A percentile compares a stretch with the other conserved stretches of the same genome.
Conservation (phyloP, 129 eudicot species). For the Flaveria brownii region DNA sequence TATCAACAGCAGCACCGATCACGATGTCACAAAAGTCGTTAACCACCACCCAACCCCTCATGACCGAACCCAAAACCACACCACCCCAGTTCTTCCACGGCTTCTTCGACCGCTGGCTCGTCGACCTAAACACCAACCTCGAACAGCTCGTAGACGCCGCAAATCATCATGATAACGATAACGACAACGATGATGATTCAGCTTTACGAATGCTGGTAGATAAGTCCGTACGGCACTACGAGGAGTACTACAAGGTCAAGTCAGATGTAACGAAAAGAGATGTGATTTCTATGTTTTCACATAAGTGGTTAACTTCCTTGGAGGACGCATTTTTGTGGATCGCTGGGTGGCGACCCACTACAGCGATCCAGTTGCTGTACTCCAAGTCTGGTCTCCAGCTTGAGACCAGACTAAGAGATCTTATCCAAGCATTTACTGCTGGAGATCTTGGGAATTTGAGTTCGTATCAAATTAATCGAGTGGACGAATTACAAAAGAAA, state of each 20-base stretch:
- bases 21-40: background rate
- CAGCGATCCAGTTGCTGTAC: constrained; percentile 32
- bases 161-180: background rate
- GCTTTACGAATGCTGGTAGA: constrained; percentile 12
- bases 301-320: constrained; percentile 29
- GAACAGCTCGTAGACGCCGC: constrained; percentile 32
- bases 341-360: constrained; percentile 39
- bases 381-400: constrained; percentile 35
- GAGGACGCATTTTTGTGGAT: constrained; percentile 34
- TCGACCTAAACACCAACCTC: constrained; percentile 22
- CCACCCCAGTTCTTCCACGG: constrained; percentile 19
- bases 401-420: constrained; percentile 11
- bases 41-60: background rate
- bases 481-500: constrained; percentile 33
- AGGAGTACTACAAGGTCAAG: constrained; percentile 44
- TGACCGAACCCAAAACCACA: constrained; percentile 3
- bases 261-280: constrained; percentile 33
- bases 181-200: constrained; percentile 6
- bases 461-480: constrained; percentile 25
- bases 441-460: constrained; percentile 34
- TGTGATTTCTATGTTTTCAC: constrained; percentile 33
- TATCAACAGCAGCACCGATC: background rate
- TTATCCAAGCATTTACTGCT: background rate
- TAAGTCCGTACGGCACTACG: constrained; percentile 48
- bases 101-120: constrained; percentile 28